Evolutionary conservation across 1,284 basidiomycete species (phyloP).

Genomic region (Malassezia sympodialis): DNA sequence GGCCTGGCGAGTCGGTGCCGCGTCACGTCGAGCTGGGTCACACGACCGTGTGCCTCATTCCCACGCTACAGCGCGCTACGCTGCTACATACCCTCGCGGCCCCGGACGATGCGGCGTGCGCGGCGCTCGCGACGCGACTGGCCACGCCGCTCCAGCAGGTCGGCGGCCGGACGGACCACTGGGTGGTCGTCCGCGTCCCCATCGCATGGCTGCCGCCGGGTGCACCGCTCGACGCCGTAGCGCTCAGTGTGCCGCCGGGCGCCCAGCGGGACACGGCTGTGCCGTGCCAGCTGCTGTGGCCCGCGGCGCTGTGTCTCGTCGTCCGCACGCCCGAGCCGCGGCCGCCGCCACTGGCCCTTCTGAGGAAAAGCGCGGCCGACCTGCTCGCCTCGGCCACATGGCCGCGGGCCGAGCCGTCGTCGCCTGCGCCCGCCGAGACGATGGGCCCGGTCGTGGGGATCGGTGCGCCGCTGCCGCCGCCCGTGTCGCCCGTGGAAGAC

Average conservation of each 20-base stretch:
- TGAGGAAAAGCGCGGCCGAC: not conserved
- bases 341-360: not conserved
- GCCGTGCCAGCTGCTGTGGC: constrained; percentile 6
- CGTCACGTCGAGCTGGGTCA: not conserved
- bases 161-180: not conserved
- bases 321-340: not conserved
- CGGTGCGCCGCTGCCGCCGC: not conserved
- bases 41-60: not conserved
- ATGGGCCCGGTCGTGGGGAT: not conserved
- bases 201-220: not conserved
- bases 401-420: not conserved
- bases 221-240: not conserved
- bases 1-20: not conserved
- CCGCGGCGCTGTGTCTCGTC: constrained; percentile 5
- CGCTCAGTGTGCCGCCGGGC: not conserved
- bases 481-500: not conserved
- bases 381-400: not conserved
- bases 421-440: not conserved
- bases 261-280: not conserved
- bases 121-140: not conserved
- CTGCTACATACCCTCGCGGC: not conserved
- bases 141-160: not conserved
- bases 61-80: constrained; percentile 4
- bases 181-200: not conserved
- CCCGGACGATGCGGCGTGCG: not conserved